Evolutionary conservation across 495 filamentous ascomycete species (phyloP).

Genomic region (Neurospora sp.): DNA sequence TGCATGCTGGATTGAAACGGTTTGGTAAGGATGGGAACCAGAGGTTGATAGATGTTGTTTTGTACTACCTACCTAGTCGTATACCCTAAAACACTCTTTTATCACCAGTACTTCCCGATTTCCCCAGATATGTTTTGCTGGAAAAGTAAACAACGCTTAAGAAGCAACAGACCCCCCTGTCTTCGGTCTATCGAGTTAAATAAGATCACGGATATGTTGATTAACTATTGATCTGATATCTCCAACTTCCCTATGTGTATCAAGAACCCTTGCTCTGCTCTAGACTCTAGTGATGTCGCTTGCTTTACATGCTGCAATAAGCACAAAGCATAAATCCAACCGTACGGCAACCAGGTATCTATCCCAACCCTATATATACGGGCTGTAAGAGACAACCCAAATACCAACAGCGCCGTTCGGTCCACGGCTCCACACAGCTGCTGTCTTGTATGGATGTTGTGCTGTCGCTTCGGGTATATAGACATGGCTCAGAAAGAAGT

Average conservation of each 20-base stretch:
- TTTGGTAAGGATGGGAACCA: neutral
- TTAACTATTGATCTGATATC: neutral
- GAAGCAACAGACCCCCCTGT: neutral
- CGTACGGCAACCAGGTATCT: neutral
- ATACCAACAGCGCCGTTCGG: neutral
- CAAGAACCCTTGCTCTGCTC: neutral
- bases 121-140: too few species aligned
- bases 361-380: neutral
- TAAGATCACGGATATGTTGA: neutral
- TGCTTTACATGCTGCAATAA: neutral
- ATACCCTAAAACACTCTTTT: neutral
- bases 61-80: neutral
- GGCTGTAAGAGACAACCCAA: neutral
- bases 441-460: neutral
- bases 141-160: neutral
- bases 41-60: neutral
- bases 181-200: neutral
- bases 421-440: neutral
- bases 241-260: neutral
- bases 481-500: neutral
- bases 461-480: neutral
- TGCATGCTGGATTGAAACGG: neutral
- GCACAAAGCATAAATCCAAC: neutral
- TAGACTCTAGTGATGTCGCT: neutral
- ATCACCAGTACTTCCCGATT: too few species aligned